phyloP scores from a whole-genome alignment of 2,329 filamentous ascomycete genomes.

The Diaporthe sp. region DNA sequence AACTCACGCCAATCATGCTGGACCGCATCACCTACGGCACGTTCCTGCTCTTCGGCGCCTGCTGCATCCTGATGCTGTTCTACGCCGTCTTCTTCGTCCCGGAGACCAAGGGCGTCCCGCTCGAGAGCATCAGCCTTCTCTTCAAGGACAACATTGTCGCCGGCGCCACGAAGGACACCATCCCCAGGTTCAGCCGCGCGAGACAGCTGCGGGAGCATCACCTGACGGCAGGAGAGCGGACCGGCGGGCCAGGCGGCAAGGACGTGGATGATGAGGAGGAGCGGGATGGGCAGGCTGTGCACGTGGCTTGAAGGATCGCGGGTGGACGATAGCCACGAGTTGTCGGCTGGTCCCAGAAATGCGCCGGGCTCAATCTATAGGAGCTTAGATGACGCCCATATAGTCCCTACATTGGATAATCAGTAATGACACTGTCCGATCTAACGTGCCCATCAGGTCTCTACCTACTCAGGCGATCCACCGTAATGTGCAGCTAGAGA shows the following conservation, averaged over 20 bases:
- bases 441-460: too few relatives aligned
- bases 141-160: slow-evolving; percentile 41
- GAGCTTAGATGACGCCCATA: too few relatives aligned
- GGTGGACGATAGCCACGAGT: background rate
- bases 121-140: slow-evolving; percentile 52
- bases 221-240: slow-evolving; percentile 1
- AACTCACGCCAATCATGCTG: slow-evolving; percentile 58
- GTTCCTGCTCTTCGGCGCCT: slow-evolving; percentile 66
- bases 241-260: slow-evolving; percentile 28
- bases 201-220: slow-evolving; percentile 33
- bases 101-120: slow-evolving; percentile 65
- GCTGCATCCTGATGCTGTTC: slow-evolving; percentile 60
- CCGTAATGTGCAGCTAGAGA: background rate
- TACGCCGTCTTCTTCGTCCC: slow-evolving; percentile 66
- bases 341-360: background rate
- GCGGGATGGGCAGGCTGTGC: slow-evolving; percentile 18
- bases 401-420: background rate
- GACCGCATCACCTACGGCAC: slow-evolving; percentile 61
- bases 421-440: background rate
- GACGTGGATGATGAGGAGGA: slow-evolving; percentile 30
- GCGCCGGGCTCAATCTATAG: background rate
- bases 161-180: slow-evolving; percentile 39
- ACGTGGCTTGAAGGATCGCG: slow-evolving; percentile 2
- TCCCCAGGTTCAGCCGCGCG: slow-evolving; percentile 34
- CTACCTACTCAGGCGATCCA: background rate